Percentiles rank a stretch among this genome's conserved stretches.
These are phyloP conservation scores for Nicotiana benthamiana DNA, from an alignment of 257 asterid genomes.

Conservation along the genomic window DNA sequence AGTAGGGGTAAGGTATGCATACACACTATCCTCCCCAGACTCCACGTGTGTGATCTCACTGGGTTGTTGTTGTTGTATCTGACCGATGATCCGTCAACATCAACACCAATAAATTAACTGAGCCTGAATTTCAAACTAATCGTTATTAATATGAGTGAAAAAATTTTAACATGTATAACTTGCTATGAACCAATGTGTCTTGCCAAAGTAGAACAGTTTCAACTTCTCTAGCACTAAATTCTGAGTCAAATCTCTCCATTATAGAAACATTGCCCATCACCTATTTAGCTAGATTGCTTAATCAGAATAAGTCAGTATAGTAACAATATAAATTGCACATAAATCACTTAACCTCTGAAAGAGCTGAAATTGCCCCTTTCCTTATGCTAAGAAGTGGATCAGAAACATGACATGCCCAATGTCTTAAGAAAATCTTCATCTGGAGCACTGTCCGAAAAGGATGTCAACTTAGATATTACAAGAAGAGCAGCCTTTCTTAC, in stretches of 20 bases:
- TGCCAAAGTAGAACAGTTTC: background rate
- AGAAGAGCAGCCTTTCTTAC: constrained; percentile 90
- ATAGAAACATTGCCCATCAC: background rate
- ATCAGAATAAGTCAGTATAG: background rate
- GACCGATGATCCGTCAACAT: background rate
- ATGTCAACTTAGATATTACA: constrained; percentile 61
- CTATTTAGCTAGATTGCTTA: background rate
- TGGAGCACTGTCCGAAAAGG: constrained; percentile 51
- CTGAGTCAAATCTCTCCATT: background rate
- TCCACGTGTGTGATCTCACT: no score
- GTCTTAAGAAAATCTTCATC: constrained; percentile 68
- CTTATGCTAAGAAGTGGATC: constrained; percentile 97
- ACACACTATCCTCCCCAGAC: no score
- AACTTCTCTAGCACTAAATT: background rate
- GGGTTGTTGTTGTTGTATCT: no score
- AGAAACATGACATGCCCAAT: constrained; percentile 83
- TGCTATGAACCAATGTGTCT: background rate
- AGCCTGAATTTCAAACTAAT: background rate
- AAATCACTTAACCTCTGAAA: constrained; percentile 73
- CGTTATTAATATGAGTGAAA: background rate
- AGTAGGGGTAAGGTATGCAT: no score
- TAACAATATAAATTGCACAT: background rate
- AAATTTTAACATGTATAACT: background rate
- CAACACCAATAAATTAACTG: background rate
- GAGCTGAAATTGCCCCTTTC: constrained; percentile 74